Percentiles rank a stretch among this genome's conserved stretches.
phyloP scores from a whole-genome alignment of 2,329 filamentous ascomycete species.

The Penicillium sp. region DNA sequence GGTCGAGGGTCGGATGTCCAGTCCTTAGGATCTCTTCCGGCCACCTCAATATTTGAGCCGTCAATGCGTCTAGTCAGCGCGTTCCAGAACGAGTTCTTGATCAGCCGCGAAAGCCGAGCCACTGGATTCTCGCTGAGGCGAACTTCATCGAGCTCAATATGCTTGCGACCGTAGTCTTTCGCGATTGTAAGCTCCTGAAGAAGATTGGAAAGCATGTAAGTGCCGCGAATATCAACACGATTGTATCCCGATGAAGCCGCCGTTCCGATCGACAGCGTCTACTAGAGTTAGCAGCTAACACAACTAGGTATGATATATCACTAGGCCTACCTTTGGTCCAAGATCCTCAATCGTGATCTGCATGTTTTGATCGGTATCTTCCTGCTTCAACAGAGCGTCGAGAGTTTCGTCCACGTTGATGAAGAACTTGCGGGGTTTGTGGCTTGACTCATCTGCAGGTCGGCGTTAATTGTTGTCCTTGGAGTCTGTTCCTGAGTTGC shows the following conservation, averaged over 20 bases:
- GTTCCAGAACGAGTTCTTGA: constrained; percentile 90
- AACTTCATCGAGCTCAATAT: constrained; percentile 87
- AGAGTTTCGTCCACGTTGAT: constrained; percentile 84
- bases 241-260: constrained; percentile 83
- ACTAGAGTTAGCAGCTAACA: constrained; percentile 27
- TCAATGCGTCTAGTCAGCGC: constrained; percentile 88
- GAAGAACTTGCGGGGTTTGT: constrained; percentile 73
- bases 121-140: constrained; percentile 95
- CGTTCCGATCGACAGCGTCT: constrained; percentile 81
- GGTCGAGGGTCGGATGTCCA: constrained; percentile 89
- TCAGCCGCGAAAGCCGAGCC: constrained; percentile 78
- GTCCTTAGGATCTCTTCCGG: constrained; percentile 88
- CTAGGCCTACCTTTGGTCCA: constrained; percentile 71
- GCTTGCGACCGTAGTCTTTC: constrained; percentile 83
- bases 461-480: constrained; percentile 12
- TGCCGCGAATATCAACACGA: constrained; percentile 86
- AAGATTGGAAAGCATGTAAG: constrained; percentile 95
- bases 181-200: constrained; percentile 92
- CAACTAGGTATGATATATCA: background rate
- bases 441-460: constrained; percentile 67
- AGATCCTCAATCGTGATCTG: constrained; percentile 97
- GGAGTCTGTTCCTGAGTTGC: constrained; percentile 3
- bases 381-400: constrained; percentile 73
- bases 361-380: constrained; percentile 92
- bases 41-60: constrained; percentile 73